Conservation (phyloP, 805 yeast genomes). For the Tetrapisispora arboricola region DNA sequence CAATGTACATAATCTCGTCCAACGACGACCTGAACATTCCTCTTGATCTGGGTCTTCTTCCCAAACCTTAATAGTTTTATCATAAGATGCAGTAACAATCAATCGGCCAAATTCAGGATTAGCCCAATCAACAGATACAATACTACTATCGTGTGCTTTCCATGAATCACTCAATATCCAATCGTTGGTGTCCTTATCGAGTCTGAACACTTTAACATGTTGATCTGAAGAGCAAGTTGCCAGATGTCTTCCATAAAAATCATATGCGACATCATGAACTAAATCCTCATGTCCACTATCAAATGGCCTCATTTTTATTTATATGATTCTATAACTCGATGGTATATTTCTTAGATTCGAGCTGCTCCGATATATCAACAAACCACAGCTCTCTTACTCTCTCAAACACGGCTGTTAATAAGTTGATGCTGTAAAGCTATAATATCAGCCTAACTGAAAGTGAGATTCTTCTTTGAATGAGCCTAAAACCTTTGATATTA, state of each 20-base stretch:
- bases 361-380: too few relatives aligned
- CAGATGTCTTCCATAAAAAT: constrained; percentile 82
- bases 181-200: constrained; percentile 50
- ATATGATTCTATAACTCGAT: too few relatives aligned
- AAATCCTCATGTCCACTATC: constrained; percentile 89
- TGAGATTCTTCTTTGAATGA: too few relatives aligned
- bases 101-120: constrained; percentile 88
- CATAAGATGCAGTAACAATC: constrained; percentile 81
- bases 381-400: too few relatives aligned
- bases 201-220: constrained; percentile 79
- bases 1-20: constrained; percentile 65
- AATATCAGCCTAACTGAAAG: too few relatives aligned
- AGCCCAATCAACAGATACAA: constrained; percentile 82
- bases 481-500: too few relatives aligned
- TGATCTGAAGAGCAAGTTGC: constrained; percentile 96
- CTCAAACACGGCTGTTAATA: too few relatives aligned
- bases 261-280: constrained; percentile 82
- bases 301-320: constrained; percentile 56
- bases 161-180: constrained; percentile 86
- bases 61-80: constrained; percentile 82
- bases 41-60: constrained; percentile 78
- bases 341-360: too few relatives aligned
- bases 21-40: constrained; percentile 69
- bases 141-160: constrained; percentile 90
- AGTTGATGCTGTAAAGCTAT: too few relatives aligned